phyloP scores from a whole-genome alignment of 495 filamentous ascomycete species.

The Baudoinia panamericana region DNA sequence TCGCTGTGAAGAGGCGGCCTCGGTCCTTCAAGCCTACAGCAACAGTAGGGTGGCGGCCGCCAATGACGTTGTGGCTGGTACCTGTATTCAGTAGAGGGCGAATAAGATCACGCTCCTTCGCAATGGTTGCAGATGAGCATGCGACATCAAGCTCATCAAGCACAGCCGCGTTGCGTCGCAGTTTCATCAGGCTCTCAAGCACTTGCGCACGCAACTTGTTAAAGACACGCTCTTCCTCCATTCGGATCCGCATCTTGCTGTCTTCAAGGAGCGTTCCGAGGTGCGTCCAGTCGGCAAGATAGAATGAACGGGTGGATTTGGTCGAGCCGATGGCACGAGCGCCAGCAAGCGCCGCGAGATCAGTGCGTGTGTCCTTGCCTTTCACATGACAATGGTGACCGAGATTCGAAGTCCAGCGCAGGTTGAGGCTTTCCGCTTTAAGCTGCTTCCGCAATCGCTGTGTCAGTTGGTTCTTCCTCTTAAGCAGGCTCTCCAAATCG shows the following conservation, averaged over 20 bases:
- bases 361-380: constrained; percentile 52
- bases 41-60: constrained; percentile 80
- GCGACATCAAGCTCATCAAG: constrained; percentile 87
- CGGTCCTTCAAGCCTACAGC: constrained; percentile 65
- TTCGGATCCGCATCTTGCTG: constrained; percentile 56
- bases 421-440: constrained; percentile 40
- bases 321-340: constrained; percentile 58
- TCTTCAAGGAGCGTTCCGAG: constrained; percentile 65
- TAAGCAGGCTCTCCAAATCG: constrained; percentile 42
- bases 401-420: constrained; percentile 70
- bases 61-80: constrained; percentile 51
- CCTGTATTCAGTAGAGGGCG: constrained; percentile 54
- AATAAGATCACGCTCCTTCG: constrained; percentile 54
- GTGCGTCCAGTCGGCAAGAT: constrained; percentile 68
- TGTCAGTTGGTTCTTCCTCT: constrained; percentile 47
- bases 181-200: constrained; percentile 60
- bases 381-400: constrained; percentile 88
- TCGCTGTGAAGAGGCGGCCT: constrained; percentile 70
- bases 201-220: constrained; percentile 57
- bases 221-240: constrained; percentile 69
- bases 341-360: constrained; percentile 34
- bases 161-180: constrained; percentile 75
- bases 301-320: constrained; percentile 74
- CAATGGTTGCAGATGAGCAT: constrained; percentile 67
- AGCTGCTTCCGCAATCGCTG: constrained; percentile 44